A percentile compares a stretch with the other conserved stretches of the same genome.
Evolutionary conservation across 2,329 filamentous ascomycete species (phyloP).

Genomic region (Purpureocillium takamizusanense): DNA sequence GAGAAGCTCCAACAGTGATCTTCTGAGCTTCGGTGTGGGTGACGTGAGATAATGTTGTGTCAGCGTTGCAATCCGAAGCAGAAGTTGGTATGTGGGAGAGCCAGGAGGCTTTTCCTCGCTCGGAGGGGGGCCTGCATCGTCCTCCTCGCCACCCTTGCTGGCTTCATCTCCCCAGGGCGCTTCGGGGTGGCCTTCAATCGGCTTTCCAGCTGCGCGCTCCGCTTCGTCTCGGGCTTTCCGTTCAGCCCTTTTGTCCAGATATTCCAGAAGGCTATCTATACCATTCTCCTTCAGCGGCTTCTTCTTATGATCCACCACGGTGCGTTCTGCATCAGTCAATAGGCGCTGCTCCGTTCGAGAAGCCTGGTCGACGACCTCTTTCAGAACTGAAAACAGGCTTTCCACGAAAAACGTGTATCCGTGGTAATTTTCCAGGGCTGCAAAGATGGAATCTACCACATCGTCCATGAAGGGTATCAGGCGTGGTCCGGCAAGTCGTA

Average conservation of each 20-base stretch:
- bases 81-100: constrained; percentile 70
- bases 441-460: constrained; percentile 82
- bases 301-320: constrained; percentile 33
- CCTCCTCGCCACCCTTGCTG: constrained; percentile 20
- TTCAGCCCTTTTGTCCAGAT: constrained; percentile 50
- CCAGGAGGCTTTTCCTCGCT: constrained; percentile 51
- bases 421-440: constrained; percentile 88
- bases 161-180: constrained; percentile 27
- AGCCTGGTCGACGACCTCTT: constrained; percentile 76
- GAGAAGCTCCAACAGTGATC: constrained; percentile 70
- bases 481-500: constrained; percentile 71
- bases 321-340: constrained; percentile 28
- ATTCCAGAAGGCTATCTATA: constrained; percentile 38
- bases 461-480: constrained; percentile 88
- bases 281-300: constrained; percentile 18
- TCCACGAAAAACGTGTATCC: constrained; percentile 84
- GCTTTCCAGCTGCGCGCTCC: constrained; percentile 21
- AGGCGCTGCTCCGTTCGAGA: constrained; percentile 47
- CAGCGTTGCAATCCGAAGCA: constrained; percentile 71
- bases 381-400: constrained; percentile 72
- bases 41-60: constrained; percentile 89
- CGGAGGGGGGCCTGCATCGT: constrained; percentile 23
- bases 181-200: constrained; percentile 19
- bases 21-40: constrained; percentile 68
- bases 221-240: constrained; percentile 23